Evolutionary conservation across 139 green algal species (phyloP).

Genomic region (Coccomyxa sp.): DNA sequence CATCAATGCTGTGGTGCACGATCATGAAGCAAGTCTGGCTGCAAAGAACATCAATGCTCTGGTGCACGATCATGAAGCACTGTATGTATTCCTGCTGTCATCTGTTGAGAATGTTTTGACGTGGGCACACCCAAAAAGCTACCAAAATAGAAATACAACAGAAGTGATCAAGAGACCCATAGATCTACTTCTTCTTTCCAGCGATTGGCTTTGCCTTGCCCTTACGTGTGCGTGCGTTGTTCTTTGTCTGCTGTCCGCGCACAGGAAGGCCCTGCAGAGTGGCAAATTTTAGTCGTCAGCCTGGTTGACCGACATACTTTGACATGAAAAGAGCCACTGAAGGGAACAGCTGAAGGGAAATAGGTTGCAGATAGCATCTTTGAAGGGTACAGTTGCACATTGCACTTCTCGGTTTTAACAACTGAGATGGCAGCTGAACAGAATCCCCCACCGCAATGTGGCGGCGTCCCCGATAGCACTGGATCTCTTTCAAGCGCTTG

Average conservation of each 20-base stretch:
- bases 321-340: background rate
- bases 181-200: constrained; percentile 80
- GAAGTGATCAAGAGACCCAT: too few relatives aligned
- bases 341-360: background rate
- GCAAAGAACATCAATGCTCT: too few relatives aligned
- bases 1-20: too few relatives aligned
- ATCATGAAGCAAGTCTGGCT: too few relatives aligned
- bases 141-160: too few relatives aligned
- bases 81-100: too few relatives aligned
- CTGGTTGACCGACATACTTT: background rate
- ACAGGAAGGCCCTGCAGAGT: constrained; percentile 75
- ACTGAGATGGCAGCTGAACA: background rate
- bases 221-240: constrained; percentile 91
- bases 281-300: constrained; percentile 1
- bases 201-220: constrained; percentile 76
- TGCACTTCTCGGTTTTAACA: too few relatives aligned
- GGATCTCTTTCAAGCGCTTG: constrained; percentile 98
- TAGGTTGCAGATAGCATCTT: background rate
- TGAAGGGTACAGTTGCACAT: background rate
- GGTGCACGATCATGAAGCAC: too few relatives aligned
- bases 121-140: too few relatives aligned
- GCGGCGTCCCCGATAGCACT: constrained; percentile 90
- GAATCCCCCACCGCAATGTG: constrained; percentile 43
- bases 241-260: constrained; percentile 94
- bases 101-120: too few relatives aligned